These are phyloP conservation scores for Hibiscus mutabilis DNA, from an alignment of 345 rosid genomes.

Conservation along the genomic window DNA sequence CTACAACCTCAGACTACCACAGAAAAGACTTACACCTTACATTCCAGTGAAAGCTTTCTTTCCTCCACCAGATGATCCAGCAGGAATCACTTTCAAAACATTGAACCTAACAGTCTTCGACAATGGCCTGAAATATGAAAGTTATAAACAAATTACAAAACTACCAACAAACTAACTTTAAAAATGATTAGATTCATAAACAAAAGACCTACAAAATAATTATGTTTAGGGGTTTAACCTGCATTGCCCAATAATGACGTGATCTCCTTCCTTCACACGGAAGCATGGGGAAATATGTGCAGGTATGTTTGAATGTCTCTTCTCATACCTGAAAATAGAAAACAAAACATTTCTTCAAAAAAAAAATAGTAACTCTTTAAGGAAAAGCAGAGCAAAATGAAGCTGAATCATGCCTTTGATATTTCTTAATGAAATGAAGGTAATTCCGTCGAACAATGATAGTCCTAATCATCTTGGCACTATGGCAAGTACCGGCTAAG, in stretches of 20 bases:
- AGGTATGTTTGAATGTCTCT: conserved; percentile 72
- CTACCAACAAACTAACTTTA: background rate
- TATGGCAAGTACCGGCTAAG: conserved; percentile 86
- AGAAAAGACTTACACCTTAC: conserved; percentile 12
- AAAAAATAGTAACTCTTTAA: background rate
- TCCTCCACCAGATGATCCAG: conserved; percentile 61
- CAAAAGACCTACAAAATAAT: background rate
- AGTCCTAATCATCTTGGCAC: conserved; percentile 89
- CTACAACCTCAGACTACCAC: background rate
- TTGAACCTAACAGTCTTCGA: conserved; percentile 64
- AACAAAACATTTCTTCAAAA: background rate
- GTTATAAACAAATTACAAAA: background rate
- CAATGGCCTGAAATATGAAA: conserved; percentile 43
- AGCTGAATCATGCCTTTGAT: conserved; percentile 48
- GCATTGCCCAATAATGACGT: conserved; percentile 72
- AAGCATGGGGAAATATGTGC: conserved; percentile 70
- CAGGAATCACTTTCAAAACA: conserved; percentile 72
- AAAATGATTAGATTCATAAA: background rate
- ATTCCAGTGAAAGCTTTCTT: conserved; percentile 65
- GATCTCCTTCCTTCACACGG: conserved; percentile 74
- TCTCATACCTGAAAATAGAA: conserved; percentile 43
- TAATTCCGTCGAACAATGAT: conserved; percentile 82
- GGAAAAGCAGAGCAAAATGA: background rate
- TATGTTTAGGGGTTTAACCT: conserved; percentile 31
- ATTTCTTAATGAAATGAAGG: conserved; percentile 87